Evolutionary conservation across 495 filamentous ascomycete genomes (phyloP).

Genomic region (Hypoxylon lenormandii): DNA sequence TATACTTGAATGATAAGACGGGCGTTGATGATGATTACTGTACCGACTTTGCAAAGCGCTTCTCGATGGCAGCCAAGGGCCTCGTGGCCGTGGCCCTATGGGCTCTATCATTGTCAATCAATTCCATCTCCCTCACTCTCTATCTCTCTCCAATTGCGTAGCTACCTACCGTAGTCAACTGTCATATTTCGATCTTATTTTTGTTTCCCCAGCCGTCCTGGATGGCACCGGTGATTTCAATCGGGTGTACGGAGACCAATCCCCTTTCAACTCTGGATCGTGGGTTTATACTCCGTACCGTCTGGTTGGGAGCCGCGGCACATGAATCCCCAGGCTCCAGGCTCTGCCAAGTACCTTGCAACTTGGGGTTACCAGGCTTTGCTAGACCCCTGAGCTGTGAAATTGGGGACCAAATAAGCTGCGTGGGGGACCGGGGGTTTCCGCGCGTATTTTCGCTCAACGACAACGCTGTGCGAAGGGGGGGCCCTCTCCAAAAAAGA

Average conservation of each 20-base stretch:
- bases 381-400: constrained; percentile 17
- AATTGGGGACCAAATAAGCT: constrained; percentile 4
- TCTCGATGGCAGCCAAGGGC: constrained; percentile 26
- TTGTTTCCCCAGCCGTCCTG: neutral
- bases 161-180: constrained; percentile 1
- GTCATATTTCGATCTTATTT: constrained; percentile 10
- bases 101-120: constrained; percentile 20
- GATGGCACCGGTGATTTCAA: constrained; percentile 17
- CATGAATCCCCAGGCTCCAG: constrained; percentile 6
- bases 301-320: constrained; percentile 26
- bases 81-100: constrained; percentile 33
- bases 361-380: constrained; percentile 7
- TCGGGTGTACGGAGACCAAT: constrained; percentile 21
- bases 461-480: neutral
- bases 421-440: constrained; percentile 35
- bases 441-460: constrained; percentile 11
- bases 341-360: constrained; percentile 22
- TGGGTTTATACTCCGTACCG: constrained; percentile 31
- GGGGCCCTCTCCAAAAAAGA: too few relatives aligned
- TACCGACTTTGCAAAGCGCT: constrained; percentile 20
- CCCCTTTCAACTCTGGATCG: constrained; percentile 17
- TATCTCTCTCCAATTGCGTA: constrained; percentile 19
- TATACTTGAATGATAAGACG: constrained; percentile 26
- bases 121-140: neutral
- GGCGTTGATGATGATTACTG: constrained; percentile 31